Percentiles rank a stretch among this genome's conserved stretches.
phyloP scores from a whole-genome alignment of 352 stramenopile genomes.

The Pythium periplocum region DNA sequence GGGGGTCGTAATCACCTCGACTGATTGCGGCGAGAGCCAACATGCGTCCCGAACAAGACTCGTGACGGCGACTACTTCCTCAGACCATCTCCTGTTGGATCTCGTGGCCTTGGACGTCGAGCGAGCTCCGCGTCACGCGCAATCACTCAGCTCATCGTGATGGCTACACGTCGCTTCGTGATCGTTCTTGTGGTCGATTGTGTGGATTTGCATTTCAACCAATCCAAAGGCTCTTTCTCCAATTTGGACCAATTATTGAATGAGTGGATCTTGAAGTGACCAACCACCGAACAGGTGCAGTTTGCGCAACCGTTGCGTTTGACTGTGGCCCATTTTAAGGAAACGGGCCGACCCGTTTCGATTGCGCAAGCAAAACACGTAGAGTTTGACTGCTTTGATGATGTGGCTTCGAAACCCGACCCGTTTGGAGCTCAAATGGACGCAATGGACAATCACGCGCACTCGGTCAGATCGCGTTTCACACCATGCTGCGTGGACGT shows the following conservation, averaged over 20 bases:
- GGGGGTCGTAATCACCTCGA: too few species aligned
- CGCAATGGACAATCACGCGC: background rate
- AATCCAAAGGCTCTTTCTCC: conserved; percentile 1
- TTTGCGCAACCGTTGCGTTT: conserved; percentile 15
- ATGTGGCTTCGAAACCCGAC: background rate
- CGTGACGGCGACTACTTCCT: too few species aligned
- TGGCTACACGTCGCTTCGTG: too few species aligned
- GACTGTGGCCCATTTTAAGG: background rate
- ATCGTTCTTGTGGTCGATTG: too few species aligned
- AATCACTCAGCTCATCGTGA: too few species aligned
- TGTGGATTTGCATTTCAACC: background rate
- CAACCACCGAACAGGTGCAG: conserved; percentile 8
- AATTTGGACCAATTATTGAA: too few species aligned
- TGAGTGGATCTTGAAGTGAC: conserved; percentile 15
- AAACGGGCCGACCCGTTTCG: conserved; percentile 16
- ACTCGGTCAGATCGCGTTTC: background rate
- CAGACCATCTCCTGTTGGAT: too few species aligned
- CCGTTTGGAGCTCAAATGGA: conserved; percentile 2
- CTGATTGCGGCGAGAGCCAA: too few species aligned
- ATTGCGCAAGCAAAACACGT: conserved; percentile 18
- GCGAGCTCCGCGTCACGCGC: too few species aligned
- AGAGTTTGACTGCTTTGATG: background rate
- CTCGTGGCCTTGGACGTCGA: too few species aligned
- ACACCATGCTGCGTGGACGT: conserved; percentile 22
- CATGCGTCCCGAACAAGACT: too few species aligned